These are phyloP conservation scores for Puccinellia tenuiflora DNA, from an alignment of 176 grass and related monocot genomes.

Conservation along the genomic window DNA sequence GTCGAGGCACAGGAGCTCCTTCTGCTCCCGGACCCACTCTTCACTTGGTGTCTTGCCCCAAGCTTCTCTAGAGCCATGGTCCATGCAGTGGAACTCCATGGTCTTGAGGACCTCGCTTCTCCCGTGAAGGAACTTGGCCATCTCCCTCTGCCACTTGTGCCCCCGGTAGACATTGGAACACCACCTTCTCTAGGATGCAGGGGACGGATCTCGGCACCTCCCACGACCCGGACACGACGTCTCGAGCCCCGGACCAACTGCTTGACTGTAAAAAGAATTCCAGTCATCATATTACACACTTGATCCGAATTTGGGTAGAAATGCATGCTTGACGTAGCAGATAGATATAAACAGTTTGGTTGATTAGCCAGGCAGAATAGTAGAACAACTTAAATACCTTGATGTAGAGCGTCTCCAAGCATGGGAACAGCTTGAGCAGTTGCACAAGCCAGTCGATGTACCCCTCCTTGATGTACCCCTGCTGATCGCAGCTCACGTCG, in stretches of 20 bases:
- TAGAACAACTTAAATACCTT: too few species aligned
- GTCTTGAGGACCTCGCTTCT: not conserved
- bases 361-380: too few species aligned
- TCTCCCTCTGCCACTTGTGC: slow-evolving; percentile 12
- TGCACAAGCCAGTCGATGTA: too few species aligned
- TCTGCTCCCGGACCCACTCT: not conserved
- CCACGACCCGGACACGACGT: not conserved
- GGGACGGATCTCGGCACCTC: not conserved
- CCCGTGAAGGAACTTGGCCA: slow-evolving; percentile 18
- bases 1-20: not conserved
- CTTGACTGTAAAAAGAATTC: not conserved
- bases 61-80: not conserved
- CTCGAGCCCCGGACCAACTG: not conserved
- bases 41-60: not conserved
- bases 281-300: not conserved
- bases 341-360: too few species aligned
- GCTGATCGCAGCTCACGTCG: too few species aligned
- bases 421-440: too few species aligned
- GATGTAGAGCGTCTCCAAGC: too few species aligned
- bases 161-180: slow-evolving; percentile 13
- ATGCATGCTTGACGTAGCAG: not conserved
- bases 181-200: slow-evolving; percentile 6
- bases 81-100: slow-evolving; percentile 24
- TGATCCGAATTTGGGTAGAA: not conserved
- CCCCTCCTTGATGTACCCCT: too few species aligned